Percentiles rank a stretch among this genome's conserved stretches.
These are phyloP conservation scores for Pleurotus sapidus DNA, from an alignment of 768 basidiomycete genomes.

Conservation along the genomic window DNA sequence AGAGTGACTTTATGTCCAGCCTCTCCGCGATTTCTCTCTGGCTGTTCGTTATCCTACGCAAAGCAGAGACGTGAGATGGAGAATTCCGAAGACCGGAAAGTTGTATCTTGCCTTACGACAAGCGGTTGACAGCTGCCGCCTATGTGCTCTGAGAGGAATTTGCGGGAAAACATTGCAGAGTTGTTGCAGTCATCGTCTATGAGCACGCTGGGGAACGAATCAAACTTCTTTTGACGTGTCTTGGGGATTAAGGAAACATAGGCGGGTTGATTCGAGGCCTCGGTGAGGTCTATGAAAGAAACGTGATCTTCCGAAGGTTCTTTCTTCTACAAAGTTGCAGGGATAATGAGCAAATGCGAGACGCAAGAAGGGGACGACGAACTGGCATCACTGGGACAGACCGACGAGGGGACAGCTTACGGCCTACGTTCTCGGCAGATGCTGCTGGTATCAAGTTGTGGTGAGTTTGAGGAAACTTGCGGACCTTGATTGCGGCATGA, in stretches of 20 bases:
- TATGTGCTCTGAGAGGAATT: constrained; percentile 31
- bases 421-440: constrained; percentile 14
- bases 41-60: constrained; percentile 20
- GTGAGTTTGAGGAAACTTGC: constrained; percentile 11
- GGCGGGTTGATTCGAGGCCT: neutral
- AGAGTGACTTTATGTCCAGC: constrained; percentile 34
- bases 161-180: constrained; percentile 36
- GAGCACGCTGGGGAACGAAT: constrained; percentile 15
- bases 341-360: neutral
- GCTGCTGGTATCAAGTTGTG: constrained; percentile 18
- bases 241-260: neutral
- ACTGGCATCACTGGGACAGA: neutral
- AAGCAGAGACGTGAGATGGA: neutral
- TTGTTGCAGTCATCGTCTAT: constrained; percentile 16
- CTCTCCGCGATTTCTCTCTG: constrained; percentile 26
- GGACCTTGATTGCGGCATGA: neutral
- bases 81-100: neutral
- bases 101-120: constrained; percentile 28
- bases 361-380: too few species aligned
- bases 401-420: neutral
- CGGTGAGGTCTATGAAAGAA: neutral
- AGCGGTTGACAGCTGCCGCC: constrained; percentile 38
- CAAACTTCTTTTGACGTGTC: neutral
- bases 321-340: neutral
- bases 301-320: neutral